phyloP scores from a whole-genome alignment of 2,329 filamentous ascomycete species.

The Diaporthe vexans region DNA sequence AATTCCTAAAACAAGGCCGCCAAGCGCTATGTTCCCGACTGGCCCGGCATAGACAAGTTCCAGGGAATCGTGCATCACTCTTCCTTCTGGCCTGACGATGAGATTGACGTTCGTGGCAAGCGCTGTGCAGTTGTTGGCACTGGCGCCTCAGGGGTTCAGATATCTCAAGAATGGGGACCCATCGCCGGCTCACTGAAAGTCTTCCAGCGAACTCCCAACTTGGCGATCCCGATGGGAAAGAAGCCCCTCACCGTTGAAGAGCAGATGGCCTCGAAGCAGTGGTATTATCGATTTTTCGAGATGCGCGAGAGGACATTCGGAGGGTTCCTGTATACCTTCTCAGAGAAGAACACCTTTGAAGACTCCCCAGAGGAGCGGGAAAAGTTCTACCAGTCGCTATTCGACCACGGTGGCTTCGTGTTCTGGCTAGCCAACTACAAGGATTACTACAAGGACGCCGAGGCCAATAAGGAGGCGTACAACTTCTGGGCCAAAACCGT shows the following conservation, averaged over 20 bases:
- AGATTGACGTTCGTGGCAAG: slow-evolving; percentile 70
- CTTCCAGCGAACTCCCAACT: slow-evolving; percentile 77
- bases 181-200: slow-evolving; percentile 67
- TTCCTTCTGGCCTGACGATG: slow-evolving; percentile 71
- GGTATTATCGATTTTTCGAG: slow-evolving; percentile 66
- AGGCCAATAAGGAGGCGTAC: slow-evolving; percentile 67
- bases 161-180: slow-evolving; percentile 71
- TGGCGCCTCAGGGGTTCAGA: slow-evolving; percentile 74
- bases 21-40: slow-evolving; percentile 72
- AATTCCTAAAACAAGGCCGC: slow-evolving; percentile 57
- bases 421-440: slow-evolving; percentile 69
- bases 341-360: slow-evolving; percentile 68
- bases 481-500: slow-evolving; percentile 69
- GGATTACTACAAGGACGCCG: slow-evolving; percentile 60
- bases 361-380: slow-evolving; percentile 64
- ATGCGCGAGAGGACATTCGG: slow-evolving; percentile 67
- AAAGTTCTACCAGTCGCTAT: slow-evolving; percentile 63
- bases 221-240: slow-evolving; percentile 73
- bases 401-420: slow-evolving; percentile 66
- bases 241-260: slow-evolving; percentile 62
- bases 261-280: slow-evolving; percentile 60
- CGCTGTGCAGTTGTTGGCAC: slow-evolving; percentile 74
- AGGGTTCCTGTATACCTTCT: slow-evolving; percentile 71
- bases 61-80: slow-evolving; percentile 72
- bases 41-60: slow-evolving; percentile 71